Conservation (phyloP, 208 protist genomes). For the Leishmania turanica region DNA sequence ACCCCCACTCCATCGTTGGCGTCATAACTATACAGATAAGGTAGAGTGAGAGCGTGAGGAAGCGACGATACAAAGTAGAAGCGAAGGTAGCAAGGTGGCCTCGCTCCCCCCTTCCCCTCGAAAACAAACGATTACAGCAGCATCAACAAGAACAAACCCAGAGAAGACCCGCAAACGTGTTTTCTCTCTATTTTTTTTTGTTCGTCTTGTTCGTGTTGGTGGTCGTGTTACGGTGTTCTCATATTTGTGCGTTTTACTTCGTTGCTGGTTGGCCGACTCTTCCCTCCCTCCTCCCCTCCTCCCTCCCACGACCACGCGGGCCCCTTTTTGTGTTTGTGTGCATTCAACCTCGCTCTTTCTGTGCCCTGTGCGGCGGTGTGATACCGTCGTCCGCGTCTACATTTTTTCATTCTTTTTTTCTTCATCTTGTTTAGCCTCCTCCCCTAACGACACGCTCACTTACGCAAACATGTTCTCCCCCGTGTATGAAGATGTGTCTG, state of each 20-base stretch:
- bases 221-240: background rate
- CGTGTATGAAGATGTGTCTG: slow-evolving; percentile 25
- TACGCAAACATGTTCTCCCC: slow-evolving; percentile 16
- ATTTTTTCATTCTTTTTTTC: slow-evolving; percentile 2
- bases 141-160: background rate
- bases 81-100: background rate
- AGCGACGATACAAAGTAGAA: background rate
- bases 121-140: background rate
- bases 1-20: background rate
- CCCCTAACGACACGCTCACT: background rate
- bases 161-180: slow-evolving; percentile 3
- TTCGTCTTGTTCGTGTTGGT: background rate
- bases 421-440: background rate
- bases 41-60: background rate
- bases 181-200: background rate
- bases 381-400: background rate
- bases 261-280: background rate
- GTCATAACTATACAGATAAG: background rate
- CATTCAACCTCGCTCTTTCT: background rate
- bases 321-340: background rate
- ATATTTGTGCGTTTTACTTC: slow-evolving; percentile 17
- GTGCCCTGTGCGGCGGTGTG: background rate
- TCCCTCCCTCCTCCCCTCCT: too few relatives aligned
- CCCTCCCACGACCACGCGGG: background rate
- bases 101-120: background rate